These are phyloP conservation scores for Endocalyx cinctus DNA, from an alignment of 2,329 filamentous ascomycete species.

Conservation along the genomic window DNA sequence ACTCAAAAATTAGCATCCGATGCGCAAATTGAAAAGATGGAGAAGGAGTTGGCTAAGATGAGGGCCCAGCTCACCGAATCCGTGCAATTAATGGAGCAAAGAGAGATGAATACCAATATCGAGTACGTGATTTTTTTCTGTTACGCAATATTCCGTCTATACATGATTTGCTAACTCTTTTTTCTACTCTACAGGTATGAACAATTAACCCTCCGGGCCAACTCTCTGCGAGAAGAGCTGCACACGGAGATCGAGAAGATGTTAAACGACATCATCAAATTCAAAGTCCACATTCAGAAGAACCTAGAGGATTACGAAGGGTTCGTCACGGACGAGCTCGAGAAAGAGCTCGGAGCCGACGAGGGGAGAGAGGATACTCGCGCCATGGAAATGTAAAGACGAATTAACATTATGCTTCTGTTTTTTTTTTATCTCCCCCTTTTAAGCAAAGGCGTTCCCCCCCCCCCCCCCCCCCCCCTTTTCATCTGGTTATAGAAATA, in stretches of 20 bases:
- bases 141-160: neutral
- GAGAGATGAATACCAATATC: constrained; percentile 94
- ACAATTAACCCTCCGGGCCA: constrained; percentile 79
- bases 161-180: neutral
- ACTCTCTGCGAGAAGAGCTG: constrained; percentile 87
- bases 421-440: neutral
- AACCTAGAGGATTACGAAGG: constrained; percentile 89
- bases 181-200: constrained; percentile 61
- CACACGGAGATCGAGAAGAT: constrained; percentile 95
- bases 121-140: too few relatives aligned
- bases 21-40: constrained; percentile 96
- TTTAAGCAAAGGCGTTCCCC: too few relatives aligned
- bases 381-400: constrained; percentile 38
- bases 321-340: constrained; percentile 90
- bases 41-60: constrained; percentile 96
- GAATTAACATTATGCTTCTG: neutral
- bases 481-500: too few relatives aligned
- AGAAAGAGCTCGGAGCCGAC: constrained; percentile 70
- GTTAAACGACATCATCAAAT: constrained; percentile 95
- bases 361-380: constrained; percentile 51
- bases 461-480: too few relatives aligned
- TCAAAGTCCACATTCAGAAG: constrained; percentile 96
- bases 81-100: constrained; percentile 86
- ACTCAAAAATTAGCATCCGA: constrained; percentile 86
- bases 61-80: constrained; percentile 76